These are phyloP conservation scores for Ensete ventricosum DNA, from an alignment of 176 grass and related monocot species.

Conservation along the genomic window DNA sequence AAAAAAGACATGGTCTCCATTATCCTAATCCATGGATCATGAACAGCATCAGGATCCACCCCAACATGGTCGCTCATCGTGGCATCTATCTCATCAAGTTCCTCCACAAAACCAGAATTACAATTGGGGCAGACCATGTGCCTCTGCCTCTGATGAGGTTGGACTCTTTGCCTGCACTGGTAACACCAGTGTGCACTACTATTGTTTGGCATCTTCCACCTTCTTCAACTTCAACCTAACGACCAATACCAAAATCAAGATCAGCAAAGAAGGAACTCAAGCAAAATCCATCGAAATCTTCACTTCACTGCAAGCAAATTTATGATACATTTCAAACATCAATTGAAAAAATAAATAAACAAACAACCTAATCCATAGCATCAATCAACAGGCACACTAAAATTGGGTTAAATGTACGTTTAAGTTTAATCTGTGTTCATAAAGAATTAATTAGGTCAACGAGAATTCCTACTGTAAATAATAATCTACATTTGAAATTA, in stretches of 20 bases:
- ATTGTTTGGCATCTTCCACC: neutral
- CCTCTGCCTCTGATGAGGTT: neutral
- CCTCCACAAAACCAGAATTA: constrained; percentile 5
- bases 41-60: neutral
- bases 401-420: neutral
- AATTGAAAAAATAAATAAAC: too few species aligned
- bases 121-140: constrained; percentile 1
- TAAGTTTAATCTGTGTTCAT: neutral
- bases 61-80: neutral
- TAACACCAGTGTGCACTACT: constrained; percentile 11
- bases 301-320: neutral
- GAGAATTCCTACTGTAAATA: neutral
- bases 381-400: neutral
- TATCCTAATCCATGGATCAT: neutral
- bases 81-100: constrained; percentile 10
- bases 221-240: neutral
- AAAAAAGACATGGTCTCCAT: neutral
- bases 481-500: too few species aligned
- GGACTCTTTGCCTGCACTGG: constrained; percentile 11
- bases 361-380: neutral
- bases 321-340: neutral
- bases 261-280: neutral
- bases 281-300: neutral
- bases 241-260: neutral
- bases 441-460: neutral